These are phyloP conservation scores for Torrubiella hemipterigena DNA, from an alignment of 2,329 filamentous ascomycete genomes.

Conservation along the genomic window DNA sequence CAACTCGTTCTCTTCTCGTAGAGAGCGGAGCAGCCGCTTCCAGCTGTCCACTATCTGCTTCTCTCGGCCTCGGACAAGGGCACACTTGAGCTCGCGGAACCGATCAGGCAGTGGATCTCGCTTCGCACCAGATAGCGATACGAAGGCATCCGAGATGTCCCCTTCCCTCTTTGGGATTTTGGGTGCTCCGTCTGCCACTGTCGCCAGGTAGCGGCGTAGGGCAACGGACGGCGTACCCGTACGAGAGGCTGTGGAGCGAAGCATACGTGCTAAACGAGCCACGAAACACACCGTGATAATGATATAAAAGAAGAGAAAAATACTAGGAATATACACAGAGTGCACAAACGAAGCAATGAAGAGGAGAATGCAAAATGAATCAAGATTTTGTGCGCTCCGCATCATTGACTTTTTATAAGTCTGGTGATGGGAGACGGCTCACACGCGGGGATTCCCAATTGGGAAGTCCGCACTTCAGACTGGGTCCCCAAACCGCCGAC, in stretches of 20 bases:
- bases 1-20: constrained; percentile 33
- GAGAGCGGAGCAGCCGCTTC: constrained; percentile 30
- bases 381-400: no score
- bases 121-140: constrained; percentile 39
- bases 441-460: constrained; percentile 16
- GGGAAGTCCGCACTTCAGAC: constrained; percentile 16
- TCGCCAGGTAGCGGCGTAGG: constrained; percentile 2
- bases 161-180: constrained; percentile 37
- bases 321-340: neutral
- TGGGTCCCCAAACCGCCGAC: constrained; percentile 3
- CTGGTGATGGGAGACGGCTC: no score
- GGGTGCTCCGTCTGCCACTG: constrained; percentile 9
- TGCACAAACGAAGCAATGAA: no score
- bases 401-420: no score
- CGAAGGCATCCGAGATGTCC: constrained; percentile 51
- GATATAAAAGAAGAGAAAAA: neutral
- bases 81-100: constrained; percentile 44
- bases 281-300: no score
- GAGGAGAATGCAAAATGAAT: no score
- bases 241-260: no score
- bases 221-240: constrained; percentile 6
- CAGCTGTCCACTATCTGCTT: constrained; percentile 33
- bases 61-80: constrained; percentile 37
- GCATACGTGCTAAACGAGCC: no score
- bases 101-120: constrained; percentile 37